phyloP scores from a whole-genome alignment of 805 yeast species.

The Candida nemodendra region DNA sequence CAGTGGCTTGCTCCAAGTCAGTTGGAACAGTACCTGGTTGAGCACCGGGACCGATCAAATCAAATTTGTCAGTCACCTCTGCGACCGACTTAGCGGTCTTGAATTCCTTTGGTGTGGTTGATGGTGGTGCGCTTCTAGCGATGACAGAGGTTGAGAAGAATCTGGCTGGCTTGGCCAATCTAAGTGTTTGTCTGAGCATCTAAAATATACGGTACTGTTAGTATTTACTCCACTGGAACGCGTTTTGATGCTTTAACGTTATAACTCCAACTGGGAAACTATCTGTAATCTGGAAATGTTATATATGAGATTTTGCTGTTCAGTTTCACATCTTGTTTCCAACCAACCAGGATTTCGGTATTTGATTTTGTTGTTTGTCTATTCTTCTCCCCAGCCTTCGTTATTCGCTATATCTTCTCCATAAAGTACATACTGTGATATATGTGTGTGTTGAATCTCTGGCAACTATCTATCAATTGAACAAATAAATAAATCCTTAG shows the following conservation, averaged over 20 bases:
- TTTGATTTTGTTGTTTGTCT: no score
- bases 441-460: no score
- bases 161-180: slow-evolving; percentile 35
- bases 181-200: slow-evolving; percentile 39
- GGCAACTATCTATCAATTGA: no score
- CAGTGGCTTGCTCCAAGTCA: slow-evolving; percentile 95
- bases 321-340: no score
- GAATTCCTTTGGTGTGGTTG: slow-evolving; percentile 37
- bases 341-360: no score
- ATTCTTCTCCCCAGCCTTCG: no score
- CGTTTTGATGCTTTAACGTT: no score
- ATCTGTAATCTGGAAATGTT: no score
- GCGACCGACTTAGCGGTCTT: slow-evolving; percentile 67
- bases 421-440: no score
- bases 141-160: slow-evolving; percentile 33
- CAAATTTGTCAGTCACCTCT: slow-evolving; percentile 75
- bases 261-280: no score
- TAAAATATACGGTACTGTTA: slow-evolving; percentile 8
- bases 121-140: slow-evolving; percentile 22
- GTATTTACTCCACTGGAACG: background rate
- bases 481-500: background rate
- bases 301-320: no score
- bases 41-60: slow-evolving; percentile 92
- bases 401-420: no score
- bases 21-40: slow-evolving; percentile 80